A percentile compares a stretch with the other conserved stretches of the same genome.
Conservation (phyloP, 306 rosid species). For the Acacia melanoxylon region DNA sequence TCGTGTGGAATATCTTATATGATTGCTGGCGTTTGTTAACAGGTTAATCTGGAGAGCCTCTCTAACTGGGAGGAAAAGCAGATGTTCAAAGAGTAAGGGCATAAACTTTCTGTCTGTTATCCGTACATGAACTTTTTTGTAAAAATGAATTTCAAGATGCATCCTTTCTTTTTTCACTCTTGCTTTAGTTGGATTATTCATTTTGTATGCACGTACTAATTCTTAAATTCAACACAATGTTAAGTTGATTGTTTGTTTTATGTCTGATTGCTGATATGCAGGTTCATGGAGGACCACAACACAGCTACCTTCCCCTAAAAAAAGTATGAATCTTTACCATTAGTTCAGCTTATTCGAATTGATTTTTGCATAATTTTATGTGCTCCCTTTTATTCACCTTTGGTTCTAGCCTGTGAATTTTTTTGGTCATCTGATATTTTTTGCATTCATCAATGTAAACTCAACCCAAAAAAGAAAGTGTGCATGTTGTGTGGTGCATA, state of each 20-base stretch:
- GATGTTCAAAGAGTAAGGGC: constrained; percentile 85
- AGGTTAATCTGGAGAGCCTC: constrained; percentile 87
- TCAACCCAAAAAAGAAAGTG: neutral
- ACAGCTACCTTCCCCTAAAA: constrained; percentile 98
- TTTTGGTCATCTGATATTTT: neutral
- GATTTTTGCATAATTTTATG: neutral
- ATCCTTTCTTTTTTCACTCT: constrained; percentile 9
- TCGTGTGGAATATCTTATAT: constrained; percentile 2
- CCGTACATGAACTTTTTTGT: neutral
- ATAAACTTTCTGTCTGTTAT: constrained; percentile 17
- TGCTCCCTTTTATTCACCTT: neutral
- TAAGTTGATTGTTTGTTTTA: neutral
- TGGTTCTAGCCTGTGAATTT: neutral
- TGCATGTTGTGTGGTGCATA: constrained; percentile 9
- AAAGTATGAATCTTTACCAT: constrained; percentile 58
- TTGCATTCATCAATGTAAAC: constrained; percentile 13
- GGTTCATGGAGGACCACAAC: constrained; percentile 99
- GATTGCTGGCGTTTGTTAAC: constrained; percentile 32
- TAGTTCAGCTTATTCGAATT: constrained; percentile 24
- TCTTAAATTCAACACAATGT: constrained; percentile 1
- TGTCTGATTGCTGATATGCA: constrained; percentile 36
- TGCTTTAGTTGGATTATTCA: neutral
- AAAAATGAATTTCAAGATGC: neutral
- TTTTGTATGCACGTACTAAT: neutral
- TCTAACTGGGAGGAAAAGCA: constrained; percentile 99